Conservation (phyloP, 2,329 filamentous ascomycete species). For the Claviceps monticola region DNA sequence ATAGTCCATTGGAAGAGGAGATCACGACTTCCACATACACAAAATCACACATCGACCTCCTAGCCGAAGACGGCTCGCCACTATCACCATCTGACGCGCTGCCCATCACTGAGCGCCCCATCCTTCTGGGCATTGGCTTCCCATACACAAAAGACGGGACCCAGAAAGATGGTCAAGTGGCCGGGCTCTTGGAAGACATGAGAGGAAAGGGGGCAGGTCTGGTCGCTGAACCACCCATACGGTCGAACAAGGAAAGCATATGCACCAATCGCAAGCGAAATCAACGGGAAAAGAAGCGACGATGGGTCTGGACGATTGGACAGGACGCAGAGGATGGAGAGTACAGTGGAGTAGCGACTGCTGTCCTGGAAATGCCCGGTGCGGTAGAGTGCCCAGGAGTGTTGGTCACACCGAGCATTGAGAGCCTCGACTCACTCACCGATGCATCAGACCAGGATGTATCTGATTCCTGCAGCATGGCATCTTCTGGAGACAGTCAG, state of each 20-base stretch:
- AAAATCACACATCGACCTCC: conserved; percentile 48
- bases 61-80: conserved; percentile 42
- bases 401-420: conserved; percentile 27
- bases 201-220: conserved; percentile 40
- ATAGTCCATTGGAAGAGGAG: conserved; percentile 48
- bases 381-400: conserved; percentile 15
- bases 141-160: conserved; percentile 40
- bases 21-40: conserved; percentile 50
- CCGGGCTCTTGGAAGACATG: conserved; percentile 51
- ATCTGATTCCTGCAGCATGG: conserved; percentile 31
- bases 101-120: conserved; percentile 21
- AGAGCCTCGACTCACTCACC: conserved; percentile 20
- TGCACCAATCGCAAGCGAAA: conserved; percentile 39
- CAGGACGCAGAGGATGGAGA: conserved; percentile 34
- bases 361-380: conserved; percentile 18
- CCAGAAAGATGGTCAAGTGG: conserved; percentile 46
- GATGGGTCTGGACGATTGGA: conserved; percentile 54
- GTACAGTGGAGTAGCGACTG: conserved; percentile 28
- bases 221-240: conserved; percentile 26
- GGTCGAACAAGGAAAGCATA: conserved; percentile 21
- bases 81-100: conserved; percentile 20
- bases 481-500: conserved; percentile 23
- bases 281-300: conserved; percentile 44
- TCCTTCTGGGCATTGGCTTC: conserved; percentile 33
- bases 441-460: conserved; percentile 30